Conservation (phyloP, 108 stramenopile species). For the Schizochytrium sp. region DNA sequence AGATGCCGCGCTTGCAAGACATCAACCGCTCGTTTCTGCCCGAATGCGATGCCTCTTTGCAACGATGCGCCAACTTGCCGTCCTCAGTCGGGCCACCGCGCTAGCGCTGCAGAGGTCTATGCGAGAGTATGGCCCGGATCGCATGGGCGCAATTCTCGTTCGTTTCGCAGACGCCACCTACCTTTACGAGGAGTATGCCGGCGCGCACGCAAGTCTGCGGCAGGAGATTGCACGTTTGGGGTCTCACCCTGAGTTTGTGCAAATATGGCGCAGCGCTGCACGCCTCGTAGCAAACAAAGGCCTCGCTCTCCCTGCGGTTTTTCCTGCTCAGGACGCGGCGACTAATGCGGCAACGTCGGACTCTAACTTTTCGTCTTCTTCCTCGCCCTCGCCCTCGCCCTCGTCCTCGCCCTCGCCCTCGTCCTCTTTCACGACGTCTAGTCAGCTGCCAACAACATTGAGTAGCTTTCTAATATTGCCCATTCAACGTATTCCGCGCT, state of each 20-base stretch:
- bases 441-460: neutral
- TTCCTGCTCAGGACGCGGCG: neutral
- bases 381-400: neutral
- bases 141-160: neutral
- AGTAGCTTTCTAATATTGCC: neutral
- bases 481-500: conserved; percentile 1
- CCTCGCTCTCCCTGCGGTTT: neutral
- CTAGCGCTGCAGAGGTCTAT: neutral
- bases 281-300: neutral
- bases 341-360: neutral
- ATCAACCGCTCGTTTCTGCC: no score
- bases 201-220: neutral
- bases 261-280: neutral
- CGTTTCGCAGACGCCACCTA: neutral
- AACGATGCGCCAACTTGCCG: neutral
- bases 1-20: no score
- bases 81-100: neutral
- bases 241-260: neutral
- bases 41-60: neutral
- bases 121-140: neutral
- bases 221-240: neutral
- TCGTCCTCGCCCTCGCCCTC: neutral
- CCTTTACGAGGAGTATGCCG: conserved; percentile 4
- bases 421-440: neutral
- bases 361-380: neutral